A percentile compares a stretch with the other conserved stretches of the same genome.
Evolutionary conservation across 2,329 filamentous ascomycete species (phyloP).

Genomic region (Cercospora janseana): DNA sequence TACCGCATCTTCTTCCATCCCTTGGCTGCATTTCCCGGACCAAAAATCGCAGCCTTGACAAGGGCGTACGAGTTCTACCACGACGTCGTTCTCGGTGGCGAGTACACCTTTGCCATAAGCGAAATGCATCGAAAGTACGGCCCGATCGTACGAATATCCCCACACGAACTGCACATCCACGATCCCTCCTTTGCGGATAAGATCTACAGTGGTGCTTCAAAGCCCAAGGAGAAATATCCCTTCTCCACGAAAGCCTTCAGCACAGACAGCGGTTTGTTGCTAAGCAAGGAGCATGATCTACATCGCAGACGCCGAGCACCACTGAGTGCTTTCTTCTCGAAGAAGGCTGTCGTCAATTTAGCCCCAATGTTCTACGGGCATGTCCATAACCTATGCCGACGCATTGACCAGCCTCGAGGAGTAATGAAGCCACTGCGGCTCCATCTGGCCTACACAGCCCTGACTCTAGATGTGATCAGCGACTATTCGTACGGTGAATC

Average conservation of each 20-base stretch:
- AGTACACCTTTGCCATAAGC: constrained; percentile 12
- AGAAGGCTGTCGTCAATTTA: constrained; percentile 6
- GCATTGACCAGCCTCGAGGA: background rate
- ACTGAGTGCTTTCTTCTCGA: constrained; percentile 20
- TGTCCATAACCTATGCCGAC: constrained; percentile 8
- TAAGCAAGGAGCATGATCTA: constrained; percentile 9
- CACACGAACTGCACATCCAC: constrained; percentile 12
- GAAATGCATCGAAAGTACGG: constrained; percentile 18
- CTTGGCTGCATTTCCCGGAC: constrained; percentile 18
- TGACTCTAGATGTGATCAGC: too few relatives aligned
- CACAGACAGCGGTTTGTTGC: constrained; percentile 12
- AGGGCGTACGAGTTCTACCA: constrained; percentile 22
- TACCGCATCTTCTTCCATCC: constrained; percentile 21
- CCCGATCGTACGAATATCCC: constrained; percentile 11
- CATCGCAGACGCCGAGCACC: constrained; percentile 14
- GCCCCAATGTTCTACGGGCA: constrained; percentile 6
- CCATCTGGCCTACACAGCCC: too few relatives aligned
- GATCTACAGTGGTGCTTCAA: constrained; percentile 6
- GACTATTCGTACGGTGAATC: too few relatives aligned
- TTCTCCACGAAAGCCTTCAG: constrained; percentile 7
- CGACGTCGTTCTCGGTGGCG: constrained; percentile 16
- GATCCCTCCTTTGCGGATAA: constrained; percentile 8
- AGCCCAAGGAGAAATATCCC: constrained; percentile 12
- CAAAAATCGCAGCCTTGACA: constrained; percentile 13
- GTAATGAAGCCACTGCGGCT: too few relatives aligned